phyloP scores from a whole-genome alignment of 2,329 filamentous ascomycete species.

The Cladosporium sp. region DNA sequence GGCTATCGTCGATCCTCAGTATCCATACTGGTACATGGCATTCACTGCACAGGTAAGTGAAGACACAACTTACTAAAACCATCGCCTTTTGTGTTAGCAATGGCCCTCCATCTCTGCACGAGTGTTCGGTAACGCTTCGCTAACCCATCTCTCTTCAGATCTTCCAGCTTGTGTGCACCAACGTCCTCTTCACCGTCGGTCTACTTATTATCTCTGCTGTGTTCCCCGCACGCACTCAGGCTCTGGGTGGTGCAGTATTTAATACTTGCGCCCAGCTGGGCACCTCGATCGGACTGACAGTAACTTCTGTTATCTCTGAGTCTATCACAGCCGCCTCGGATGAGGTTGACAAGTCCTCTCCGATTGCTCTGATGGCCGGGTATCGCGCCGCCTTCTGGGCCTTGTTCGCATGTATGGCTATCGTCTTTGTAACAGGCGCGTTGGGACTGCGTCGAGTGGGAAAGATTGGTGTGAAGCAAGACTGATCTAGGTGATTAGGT shows the following conservation, averaged over 20 bases:
- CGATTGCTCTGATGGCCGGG: conserved; percentile 36
- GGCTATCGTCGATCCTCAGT: conserved; percentile 48
- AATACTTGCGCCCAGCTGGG: conserved; percentile 47
- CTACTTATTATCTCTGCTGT: conserved; percentile 44
- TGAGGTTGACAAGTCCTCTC: conserved; percentile 29
- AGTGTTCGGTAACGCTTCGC: too few species aligned
- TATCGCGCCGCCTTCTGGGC: conserved; percentile 44
- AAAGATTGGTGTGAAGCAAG: conserved; percentile 43
- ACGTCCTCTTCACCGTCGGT: conserved; percentile 44
- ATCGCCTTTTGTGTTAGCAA: neutral
- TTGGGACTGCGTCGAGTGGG: conserved; percentile 45
- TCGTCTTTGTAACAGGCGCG: conserved; percentile 30
- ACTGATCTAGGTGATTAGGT: conserved; percentile 22
- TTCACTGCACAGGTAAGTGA: conserved; percentile 24
- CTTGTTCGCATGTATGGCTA: conserved; percentile 31
- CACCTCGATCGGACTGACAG: conserved; percentile 42
- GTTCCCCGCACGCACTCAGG: conserved; percentile 43
- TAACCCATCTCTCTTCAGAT: neutral
- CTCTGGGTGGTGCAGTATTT: conserved; percentile 48
- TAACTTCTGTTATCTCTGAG: conserved; percentile 21
- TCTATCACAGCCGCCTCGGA: neutral
- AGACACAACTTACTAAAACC: too few species aligned
- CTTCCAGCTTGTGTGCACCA: neutral
- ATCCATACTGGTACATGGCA: conserved; percentile 48
- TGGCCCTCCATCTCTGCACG: neutral